phyloP scores from a whole-genome alignment of 345 rosid genomes.

The Melastoma malabathricum region DNA sequence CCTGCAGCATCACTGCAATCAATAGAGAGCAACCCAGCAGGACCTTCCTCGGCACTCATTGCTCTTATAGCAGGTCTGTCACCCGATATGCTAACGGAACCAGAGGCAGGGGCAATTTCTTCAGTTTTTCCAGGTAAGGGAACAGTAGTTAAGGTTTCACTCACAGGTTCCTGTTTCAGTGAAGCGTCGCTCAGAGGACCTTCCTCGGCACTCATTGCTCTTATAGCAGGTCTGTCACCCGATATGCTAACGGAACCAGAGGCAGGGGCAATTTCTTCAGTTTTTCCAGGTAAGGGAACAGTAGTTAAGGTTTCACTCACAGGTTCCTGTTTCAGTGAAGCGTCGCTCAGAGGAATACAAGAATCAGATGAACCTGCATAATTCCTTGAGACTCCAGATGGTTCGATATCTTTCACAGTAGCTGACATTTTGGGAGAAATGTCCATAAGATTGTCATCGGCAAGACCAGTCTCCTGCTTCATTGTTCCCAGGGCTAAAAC shows the following conservation, averaged over 20 bases:
- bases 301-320: conserved; percentile 12
- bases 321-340: conserved; percentile 21
- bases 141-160: conserved; percentile 9
- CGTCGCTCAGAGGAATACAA: conserved; percentile 21
- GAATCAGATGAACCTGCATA: conserved; percentile 29
- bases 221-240: conserved; percentile 1
- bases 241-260: no score
- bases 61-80: conserved; percentile 7
- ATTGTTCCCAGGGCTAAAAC: conserved; percentile 34
- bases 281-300: no score
- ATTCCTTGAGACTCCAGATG: conserved; percentile 21
- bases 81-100: no score
- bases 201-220: conserved; percentile 11
- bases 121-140: no score
- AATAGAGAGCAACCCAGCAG: no score
- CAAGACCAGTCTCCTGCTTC: conserved; percentile 31
- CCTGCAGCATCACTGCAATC: no score
- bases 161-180: conserved; percentile 20
- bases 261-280: no score
- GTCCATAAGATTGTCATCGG: conserved; percentile 25
- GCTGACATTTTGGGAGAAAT: conserved; percentile 14
- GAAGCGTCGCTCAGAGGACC: neutral
- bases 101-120: no score
- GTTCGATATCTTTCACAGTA: conserved; percentile 29
- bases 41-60: conserved; percentile 7